Evolutionary conservation across 139 green algal genomes (phyloP).

Genomic region (Yamagishiella unicocca): DNA sequence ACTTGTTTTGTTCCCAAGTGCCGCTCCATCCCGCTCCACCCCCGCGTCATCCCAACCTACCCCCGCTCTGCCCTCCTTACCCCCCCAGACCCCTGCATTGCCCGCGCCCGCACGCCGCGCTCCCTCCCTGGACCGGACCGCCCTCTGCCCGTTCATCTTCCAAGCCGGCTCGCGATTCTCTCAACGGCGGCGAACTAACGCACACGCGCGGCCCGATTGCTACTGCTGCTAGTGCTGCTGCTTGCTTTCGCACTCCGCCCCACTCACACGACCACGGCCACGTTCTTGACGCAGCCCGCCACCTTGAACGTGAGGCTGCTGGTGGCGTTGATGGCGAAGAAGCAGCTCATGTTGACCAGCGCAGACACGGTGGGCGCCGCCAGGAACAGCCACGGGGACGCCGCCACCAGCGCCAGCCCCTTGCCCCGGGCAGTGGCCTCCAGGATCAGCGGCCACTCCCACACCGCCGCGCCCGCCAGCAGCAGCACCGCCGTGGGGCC

Average conservation of each 20-base stretch:
- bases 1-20: too few relatives aligned
- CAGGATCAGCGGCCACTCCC: constrained; percentile 51
- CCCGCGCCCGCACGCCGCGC: too few relatives aligned
- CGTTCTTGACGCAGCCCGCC: constrained; percentile 77
- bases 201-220: neutral
- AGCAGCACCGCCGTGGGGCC: constrained; percentile 63
- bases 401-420: constrained; percentile 41
- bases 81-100: too few relatives aligned
- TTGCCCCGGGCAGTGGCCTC: neutral
- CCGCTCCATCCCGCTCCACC: too few relatives aligned
- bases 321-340: constrained; percentile 75
- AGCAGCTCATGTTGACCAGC: constrained; percentile 75
- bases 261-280: constrained; percentile 70
- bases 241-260: too few relatives aligned
- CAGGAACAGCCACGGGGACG: constrained; percentile 44
- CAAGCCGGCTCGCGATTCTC: too few relatives aligned
- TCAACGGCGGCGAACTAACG: too few relatives aligned
- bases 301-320: constrained; percentile 84
- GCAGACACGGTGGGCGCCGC: constrained; percentile 45
- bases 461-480: constrained; percentile 41
- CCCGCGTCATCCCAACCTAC: too few relatives aligned
- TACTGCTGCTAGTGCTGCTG: neutral
- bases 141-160: too few relatives aligned
- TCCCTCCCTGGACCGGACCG: too few relatives aligned
- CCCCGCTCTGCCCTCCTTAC: too few relatives aligned